Conservation (phyloP, 169 alveolate genomes). For the Plasmodium fragile region DNA sequence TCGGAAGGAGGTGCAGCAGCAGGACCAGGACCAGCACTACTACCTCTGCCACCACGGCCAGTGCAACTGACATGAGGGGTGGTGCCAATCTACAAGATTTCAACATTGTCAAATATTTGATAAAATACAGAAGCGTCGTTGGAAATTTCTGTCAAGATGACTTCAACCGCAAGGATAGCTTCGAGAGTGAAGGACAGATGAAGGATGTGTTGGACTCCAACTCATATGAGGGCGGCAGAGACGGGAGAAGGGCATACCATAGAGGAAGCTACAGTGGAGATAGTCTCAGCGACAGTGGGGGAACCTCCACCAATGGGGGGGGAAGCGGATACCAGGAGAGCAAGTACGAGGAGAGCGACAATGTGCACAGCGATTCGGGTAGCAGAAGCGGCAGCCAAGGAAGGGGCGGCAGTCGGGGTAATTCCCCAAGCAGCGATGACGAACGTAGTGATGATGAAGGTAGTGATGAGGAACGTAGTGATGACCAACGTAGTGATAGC, state of each 20-base stretch:
- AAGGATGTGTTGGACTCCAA: background rate
- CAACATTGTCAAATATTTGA: slow-evolving; percentile 53
- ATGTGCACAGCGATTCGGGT: background rate
- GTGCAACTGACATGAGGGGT: background rate
- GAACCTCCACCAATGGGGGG: background rate
- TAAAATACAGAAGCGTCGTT: slow-evolving; percentile 32
- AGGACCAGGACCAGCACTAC: background rate
- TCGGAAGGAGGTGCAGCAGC: background rate
- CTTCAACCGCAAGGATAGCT: slow-evolving; percentile 17
- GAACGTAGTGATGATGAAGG: too few relatives aligned
- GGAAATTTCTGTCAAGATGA: slow-evolving; percentile 42
- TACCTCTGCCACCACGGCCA: background rate
- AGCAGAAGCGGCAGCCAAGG: background rate
- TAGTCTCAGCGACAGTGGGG: background rate
- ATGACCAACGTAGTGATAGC: background rate
- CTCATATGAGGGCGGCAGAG: background rate
- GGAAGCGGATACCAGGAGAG: background rate
- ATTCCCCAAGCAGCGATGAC: background rate
- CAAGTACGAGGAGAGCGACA: background rate
- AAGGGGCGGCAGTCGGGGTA: background rate
- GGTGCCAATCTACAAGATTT: slow-evolving; percentile 8
- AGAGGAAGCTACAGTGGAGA: background rate
- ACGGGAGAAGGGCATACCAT: background rate
- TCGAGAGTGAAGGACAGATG: slow-evolving; percentile 25
- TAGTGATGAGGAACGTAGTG: background rate